Evolutionary conservation across 2,329 filamentous ascomycete species (phyloP).

Genomic region (Sclerotinia subarctica): DNA sequence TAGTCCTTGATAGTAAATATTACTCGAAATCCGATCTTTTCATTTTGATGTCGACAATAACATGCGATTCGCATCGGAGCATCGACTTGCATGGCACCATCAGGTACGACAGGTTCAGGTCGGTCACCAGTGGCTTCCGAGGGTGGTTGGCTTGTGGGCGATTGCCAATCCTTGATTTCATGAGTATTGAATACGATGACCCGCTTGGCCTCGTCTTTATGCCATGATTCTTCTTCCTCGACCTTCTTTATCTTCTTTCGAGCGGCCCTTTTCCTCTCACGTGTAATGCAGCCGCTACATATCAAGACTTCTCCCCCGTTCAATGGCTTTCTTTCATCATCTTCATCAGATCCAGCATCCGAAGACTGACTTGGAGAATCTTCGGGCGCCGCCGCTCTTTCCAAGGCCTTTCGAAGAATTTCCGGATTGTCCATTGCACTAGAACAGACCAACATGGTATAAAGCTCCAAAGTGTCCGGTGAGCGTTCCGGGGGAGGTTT

Average conservation of each 20-base stretch:
- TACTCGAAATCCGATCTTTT: constrained; percentile 87
- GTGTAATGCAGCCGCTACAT: constrained; percentile 83
- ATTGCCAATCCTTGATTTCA: constrained; percentile 80
- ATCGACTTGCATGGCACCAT: constrained; percentile 71
- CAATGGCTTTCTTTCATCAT: constrained; percentile 63
- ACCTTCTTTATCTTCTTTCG: constrained; percentile 92
- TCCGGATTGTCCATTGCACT: constrained; percentile 80
- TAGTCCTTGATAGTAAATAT: constrained; percentile 93
- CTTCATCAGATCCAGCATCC: constrained; percentile 39
- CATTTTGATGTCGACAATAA: constrained; percentile 91
- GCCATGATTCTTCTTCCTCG: constrained; percentile 88
- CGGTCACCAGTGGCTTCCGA: constrained; percentile 46
- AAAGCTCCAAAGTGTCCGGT: constrained; percentile 74
- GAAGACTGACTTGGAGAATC: constrained; percentile 15
- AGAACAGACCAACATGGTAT: constrained; percentile 82
- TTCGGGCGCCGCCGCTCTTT: constrained; percentile 42
- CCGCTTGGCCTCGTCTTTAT: constrained; percentile 72
- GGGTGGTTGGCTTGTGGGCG: constrained; percentile 52
- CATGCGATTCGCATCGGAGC: constrained; percentile 95
- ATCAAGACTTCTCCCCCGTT: constrained; percentile 95
- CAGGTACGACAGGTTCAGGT: constrained; percentile 47
- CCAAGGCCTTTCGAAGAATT: constrained; percentile 59
- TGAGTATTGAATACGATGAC: constrained; percentile 90
- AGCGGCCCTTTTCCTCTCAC: constrained; percentile 86
- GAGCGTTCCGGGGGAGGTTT: constrained; percentile 65